Evolutionary conservation across 768 basidiomycete genomes (phyloP).

Genomic region (Strobilomyces confusus): DNA sequence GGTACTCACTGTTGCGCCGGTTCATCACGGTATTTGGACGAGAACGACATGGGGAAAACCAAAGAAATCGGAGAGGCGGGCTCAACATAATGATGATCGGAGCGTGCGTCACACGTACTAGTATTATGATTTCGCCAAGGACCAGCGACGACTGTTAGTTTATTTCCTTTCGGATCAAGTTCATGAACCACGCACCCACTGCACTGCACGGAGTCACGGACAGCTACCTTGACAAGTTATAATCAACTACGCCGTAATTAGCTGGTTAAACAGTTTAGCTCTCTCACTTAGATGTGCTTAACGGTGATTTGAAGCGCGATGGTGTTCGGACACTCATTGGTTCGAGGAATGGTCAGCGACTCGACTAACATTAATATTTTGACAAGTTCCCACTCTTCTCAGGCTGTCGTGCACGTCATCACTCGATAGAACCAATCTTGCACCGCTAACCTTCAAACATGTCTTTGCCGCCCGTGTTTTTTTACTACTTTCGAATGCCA

Average conservation of each 20-base stretch:
- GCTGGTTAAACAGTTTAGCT: neutral
- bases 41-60: conserved; percentile 26
- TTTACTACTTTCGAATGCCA: conserved; percentile 74
- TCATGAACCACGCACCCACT: neutral
- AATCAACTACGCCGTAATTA: neutral
- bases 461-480: conserved; percentile 60
- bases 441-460: conserved; percentile 6
- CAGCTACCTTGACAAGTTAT: neutral
- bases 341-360: too few species aligned
- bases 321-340: too few species aligned
- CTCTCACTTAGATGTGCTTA: neutral
- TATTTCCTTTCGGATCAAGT: neutral
- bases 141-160: neutral
- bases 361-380: too few species aligned
- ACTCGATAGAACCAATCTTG: neutral
- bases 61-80: conserved; percentile 9
- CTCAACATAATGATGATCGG: neutral
- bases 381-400: too few species aligned
- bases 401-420: neutral
- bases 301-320: too few species aligned
- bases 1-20: neutral
- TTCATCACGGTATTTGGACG: conserved; percentile 22
- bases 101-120: neutral
- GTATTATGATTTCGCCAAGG: neutral
- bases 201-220: neutral